phyloP scores from a whole-genome alignment of 169 alveolate species.

The Cryptosporidium canis region DNA sequence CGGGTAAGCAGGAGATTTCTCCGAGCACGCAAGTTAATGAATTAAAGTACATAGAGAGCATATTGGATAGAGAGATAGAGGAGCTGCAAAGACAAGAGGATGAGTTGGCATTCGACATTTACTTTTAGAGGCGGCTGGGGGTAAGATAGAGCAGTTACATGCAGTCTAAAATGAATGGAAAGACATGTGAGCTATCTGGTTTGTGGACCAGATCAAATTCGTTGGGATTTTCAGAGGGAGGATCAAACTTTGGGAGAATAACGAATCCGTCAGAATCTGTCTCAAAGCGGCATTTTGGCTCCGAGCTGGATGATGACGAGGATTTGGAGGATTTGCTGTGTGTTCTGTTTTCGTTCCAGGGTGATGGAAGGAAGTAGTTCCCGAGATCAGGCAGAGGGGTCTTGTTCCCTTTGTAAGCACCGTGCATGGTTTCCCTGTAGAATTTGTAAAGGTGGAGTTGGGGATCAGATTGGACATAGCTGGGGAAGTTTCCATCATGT shows the following conservation, averaged over 20 bases:
- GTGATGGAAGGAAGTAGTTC: slow-evolving; percentile 22
- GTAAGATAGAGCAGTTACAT: not conserved
- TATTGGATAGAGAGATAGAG: slow-evolving; percentile 56
- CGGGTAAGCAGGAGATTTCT: not conserved
- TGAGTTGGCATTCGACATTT: slow-evolving; percentile 22
- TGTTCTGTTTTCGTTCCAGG: slow-evolving; percentile 31
- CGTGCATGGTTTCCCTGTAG: slow-evolving; percentile 69
- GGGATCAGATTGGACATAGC: slow-evolving; percentile 35
- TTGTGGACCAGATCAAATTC: not conserved
- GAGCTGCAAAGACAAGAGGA: slow-evolving; percentile 43
- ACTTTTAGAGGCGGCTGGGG: not conserved
- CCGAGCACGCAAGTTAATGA: not conserved
- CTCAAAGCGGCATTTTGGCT: not conserved
- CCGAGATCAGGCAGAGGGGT: slow-evolving; percentile 71
- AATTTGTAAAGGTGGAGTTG: slow-evolving; percentile 55
- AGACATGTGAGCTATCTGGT: slow-evolving; percentile 35
- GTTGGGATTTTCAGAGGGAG: not conserved
- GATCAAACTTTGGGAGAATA: slow-evolving; percentile 47
- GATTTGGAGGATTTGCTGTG: not conserved
- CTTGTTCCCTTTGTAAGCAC: slow-evolving; percentile 48
- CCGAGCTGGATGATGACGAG: not conserved
- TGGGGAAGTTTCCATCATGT: slow-evolving; percentile 36
- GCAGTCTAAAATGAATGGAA: slow-evolving; percentile 38
- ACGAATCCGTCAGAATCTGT: slow-evolving; percentile 34
- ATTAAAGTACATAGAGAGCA: slow-evolving; percentile 54